Conservation (phyloP, 305 asterid species). For the Euphrasia arctica region DNA sequence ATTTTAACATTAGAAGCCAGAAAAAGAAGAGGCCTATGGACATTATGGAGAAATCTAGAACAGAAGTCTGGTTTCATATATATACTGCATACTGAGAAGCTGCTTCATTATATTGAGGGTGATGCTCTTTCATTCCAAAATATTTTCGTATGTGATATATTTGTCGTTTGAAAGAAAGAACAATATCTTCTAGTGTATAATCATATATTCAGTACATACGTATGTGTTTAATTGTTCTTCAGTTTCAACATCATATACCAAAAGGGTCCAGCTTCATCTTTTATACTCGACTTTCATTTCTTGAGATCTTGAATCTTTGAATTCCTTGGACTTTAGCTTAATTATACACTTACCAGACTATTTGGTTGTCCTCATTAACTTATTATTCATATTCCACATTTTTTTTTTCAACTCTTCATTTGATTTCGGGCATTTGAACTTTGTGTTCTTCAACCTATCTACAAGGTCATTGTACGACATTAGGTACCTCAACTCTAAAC, state of each 20-base stretch:
- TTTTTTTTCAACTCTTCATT: neutral
- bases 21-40: no score
- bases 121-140: neutral
- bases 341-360: neutral
- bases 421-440: neutral
- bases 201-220: neutral
- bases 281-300: neutral
- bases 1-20: no score
- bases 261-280: neutral
- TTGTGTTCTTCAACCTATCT: neutral
- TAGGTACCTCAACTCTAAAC: neutral
- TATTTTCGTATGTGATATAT: no score
- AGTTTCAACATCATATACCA: neutral
- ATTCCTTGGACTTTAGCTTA: neutral
- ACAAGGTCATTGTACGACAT: neutral
- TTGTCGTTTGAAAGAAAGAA: neutral
- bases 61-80: no score
- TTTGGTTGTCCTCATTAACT: neutral
- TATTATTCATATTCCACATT: neutral
- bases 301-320: no score
- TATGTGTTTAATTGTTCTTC: neutral
- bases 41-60: no score
- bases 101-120: neutral
- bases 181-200: neutral
- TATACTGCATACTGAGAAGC: no score